Evolutionary conservation across 129 eudicot species (phyloP).

Genomic region (Chrysanthemum lavandulifolium): DNA sequence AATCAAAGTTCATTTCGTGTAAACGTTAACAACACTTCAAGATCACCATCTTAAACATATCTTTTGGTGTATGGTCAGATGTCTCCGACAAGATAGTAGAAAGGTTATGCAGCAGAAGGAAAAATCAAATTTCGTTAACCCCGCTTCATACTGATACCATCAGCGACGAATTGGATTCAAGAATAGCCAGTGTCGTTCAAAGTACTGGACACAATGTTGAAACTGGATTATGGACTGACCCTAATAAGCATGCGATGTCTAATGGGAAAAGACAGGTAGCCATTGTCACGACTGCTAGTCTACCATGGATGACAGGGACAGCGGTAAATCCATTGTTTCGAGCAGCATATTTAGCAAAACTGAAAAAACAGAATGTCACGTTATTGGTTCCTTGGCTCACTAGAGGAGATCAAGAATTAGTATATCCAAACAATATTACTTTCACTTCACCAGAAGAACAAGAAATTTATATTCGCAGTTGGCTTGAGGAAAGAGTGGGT

Average conservation of each 20-base stretch:
- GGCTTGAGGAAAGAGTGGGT: slow-evolving; percentile 96
- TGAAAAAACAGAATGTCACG: slow-evolving; percentile 73
- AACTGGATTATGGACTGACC: slow-evolving; percentile 68
- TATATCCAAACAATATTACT: slow-evolving; percentile 80
- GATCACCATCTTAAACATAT: no score
- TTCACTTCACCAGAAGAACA: slow-evolving; percentile 85
- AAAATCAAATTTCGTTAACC: slow-evolving; percentile 50
- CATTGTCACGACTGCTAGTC: slow-evolving; percentile 97
- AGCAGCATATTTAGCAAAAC: slow-evolving; percentile 88
- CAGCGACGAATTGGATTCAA: slow-evolving; percentile 73
- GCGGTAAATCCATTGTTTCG: slow-evolving; percentile 97
- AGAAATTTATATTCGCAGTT: slow-evolving; percentile 74
- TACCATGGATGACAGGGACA: slow-evolving; percentile 99
- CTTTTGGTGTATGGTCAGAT: slow-evolving; percentile 35
- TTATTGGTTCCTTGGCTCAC: slow-evolving; percentile 97
- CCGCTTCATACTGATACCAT: slow-evolving; percentile 53
- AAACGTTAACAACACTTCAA: no score
- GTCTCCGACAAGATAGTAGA: slow-evolving; percentile 88
- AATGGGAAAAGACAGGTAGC: slow-evolving; percentile 86
- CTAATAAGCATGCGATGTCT: slow-evolving; percentile 34
- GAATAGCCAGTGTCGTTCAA: slow-evolving; percentile 89
- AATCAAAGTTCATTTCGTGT: neutral
- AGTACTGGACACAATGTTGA: slow-evolving; percentile 91
- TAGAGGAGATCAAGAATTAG: slow-evolving; percentile 84
- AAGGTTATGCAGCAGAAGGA: slow-evolving; percentile 73